phyloP scores from a whole-genome alignment of 805 yeast genomes.

The Sugiyamaella floridensis region DNA sequence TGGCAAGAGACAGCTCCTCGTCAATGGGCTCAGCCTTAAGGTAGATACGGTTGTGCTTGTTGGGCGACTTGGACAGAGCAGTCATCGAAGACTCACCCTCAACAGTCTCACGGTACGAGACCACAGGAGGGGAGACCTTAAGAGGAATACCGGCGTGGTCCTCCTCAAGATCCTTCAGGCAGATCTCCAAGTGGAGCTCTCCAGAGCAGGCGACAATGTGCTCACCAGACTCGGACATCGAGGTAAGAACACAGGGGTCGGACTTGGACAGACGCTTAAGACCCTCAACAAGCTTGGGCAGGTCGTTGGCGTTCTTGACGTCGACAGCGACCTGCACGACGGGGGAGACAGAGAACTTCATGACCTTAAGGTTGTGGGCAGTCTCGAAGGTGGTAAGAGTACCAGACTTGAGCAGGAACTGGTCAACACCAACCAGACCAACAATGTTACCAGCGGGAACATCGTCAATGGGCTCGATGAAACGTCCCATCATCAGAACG shows the following conservation, averaged over 20 bases:
- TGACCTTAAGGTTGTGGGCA: slow-evolving; percentile 99
- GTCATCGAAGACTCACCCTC: slow-evolving; percentile 86
- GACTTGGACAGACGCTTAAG: slow-evolving; percentile 99
- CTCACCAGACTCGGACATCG: slow-evolving; percentile 93
- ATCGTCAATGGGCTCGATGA: slow-evolving; percentile 96
- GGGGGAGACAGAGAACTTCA: slow-evolving; percentile 99
- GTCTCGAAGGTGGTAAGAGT: slow-evolving; percentile 94
- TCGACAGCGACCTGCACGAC: slow-evolving; percentile 99
- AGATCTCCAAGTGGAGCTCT: slow-evolving; percentile 98
- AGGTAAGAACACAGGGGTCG: slow-evolving; percentile 93
- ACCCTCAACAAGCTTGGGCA: slow-evolving; percentile 99
- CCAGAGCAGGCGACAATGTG: slow-evolving; percentile 99
- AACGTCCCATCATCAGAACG: slow-evolving; percentile 99
- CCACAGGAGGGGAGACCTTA: slow-evolving; percentile 96
- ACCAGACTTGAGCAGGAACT: slow-evolving; percentile 99
- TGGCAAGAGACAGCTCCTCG: slow-evolving; percentile 88
- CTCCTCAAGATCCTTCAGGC: slow-evolving; percentile 90
- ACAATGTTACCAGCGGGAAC: slow-evolving; percentile 99
- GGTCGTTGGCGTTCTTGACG: slow-evolving; percentile 98
- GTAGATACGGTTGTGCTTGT: slow-evolving; percentile 99
- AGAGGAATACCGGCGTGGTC: slow-evolving; percentile 99
- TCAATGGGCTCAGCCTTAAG: slow-evolving; percentile 93
- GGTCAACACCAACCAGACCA: slow-evolving; percentile 99
- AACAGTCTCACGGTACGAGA: slow-evolving; percentile 98
- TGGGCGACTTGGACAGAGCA: slow-evolving; percentile 98